These are phyloP conservation scores for Penicillium silybi DNA, from an alignment of 495 filamentous ascomycete genomes.

Conservation along the genomic window DNA sequence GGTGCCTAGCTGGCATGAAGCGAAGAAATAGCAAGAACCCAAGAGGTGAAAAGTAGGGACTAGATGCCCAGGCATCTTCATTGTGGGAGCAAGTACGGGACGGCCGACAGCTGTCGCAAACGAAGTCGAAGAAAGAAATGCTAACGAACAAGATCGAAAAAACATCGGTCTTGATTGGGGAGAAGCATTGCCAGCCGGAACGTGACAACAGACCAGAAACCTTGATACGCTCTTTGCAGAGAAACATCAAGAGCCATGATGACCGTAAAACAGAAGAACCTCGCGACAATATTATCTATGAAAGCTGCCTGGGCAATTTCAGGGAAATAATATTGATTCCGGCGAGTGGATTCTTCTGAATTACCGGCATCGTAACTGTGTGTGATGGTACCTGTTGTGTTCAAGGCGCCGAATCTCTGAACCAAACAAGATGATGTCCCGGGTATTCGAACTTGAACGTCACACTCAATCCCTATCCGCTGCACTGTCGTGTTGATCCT, in stretches of 20 bases:
- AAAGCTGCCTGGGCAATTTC: constrained; percentile 27
- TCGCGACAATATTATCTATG: constrained; percentile 40
- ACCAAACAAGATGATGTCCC: constrained; percentile 23
- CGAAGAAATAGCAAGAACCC: constrained; percentile 12
- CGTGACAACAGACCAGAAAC: constrained; percentile 37
- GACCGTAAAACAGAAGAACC: constrained; percentile 32
- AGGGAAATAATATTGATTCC: constrained; percentile 37
- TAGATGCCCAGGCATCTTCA: constrained; percentile 38
- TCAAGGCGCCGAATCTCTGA: constrained; percentile 29
- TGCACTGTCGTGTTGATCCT: constrained; percentile 19
- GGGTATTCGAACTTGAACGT: constrained; percentile 18
- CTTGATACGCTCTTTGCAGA: constrained; percentile 14
- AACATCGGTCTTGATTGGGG: constrained; percentile 20
- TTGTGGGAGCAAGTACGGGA: constrained; percentile 44
- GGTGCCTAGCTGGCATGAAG: constrained; percentile 38
- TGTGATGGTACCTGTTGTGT: constrained; percentile 40
- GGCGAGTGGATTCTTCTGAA: constrained; percentile 46
- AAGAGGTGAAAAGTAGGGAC: constrained; percentile 39
- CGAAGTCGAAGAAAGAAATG: constrained; percentile 22
- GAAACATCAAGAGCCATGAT: constrained; percentile 24
- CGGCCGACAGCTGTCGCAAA: constrained; percentile 21
- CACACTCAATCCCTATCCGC: constrained; percentile 11
- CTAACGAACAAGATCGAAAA: constrained; percentile 17
- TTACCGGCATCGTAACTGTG: constrained; percentile 27
- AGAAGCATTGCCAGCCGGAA: constrained; percentile 33